Conservation (phyloP, 208 protist genomes). For the Lotmaria passim region DNA sequence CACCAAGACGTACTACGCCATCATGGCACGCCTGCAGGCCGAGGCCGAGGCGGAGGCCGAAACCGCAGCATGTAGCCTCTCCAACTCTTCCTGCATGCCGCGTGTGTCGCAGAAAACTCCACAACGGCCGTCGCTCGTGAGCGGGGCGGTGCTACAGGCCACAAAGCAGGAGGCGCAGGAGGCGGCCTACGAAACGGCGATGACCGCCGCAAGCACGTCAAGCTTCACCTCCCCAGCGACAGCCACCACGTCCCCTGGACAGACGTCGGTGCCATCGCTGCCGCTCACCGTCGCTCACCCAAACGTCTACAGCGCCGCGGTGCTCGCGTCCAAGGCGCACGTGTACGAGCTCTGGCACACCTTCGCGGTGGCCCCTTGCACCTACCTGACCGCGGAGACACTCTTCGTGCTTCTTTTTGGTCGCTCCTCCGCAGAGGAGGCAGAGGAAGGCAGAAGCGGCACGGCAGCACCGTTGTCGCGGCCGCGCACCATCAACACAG, state of each 20-base stretch:
- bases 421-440: background rate
- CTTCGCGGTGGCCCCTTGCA: constrained; percentile 51
- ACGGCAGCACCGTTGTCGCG: background rate
- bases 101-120: background rate
- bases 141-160: constrained; percentile 11
- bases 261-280: background rate
- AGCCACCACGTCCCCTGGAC: background rate
- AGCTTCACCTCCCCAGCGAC: background rate
- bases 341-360: constrained; percentile 53
- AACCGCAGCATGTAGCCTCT: background rate
- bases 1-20: constrained; percentile 23
- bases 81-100: background rate
- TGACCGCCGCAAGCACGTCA: background rate
- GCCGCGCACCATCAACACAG: constrained; percentile 20
- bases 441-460: background rate
- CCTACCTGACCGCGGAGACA: constrained; percentile 66
- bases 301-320: constrained; percentile 57
- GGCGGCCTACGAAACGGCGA: background rate
- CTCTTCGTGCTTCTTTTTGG: constrained; percentile 64
- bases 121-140: constrained; percentile 16
- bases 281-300: constrained; percentile 35
- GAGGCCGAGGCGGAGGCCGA: constrained; percentile 9
- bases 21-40: constrained; percentile 10
- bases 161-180: background rate
- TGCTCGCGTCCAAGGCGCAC: constrained; percentile 42